Base-by-base conservation (phyloP, 2,329 filamentous ascomycete species). In the Atkinsonella texensis region DNA sequence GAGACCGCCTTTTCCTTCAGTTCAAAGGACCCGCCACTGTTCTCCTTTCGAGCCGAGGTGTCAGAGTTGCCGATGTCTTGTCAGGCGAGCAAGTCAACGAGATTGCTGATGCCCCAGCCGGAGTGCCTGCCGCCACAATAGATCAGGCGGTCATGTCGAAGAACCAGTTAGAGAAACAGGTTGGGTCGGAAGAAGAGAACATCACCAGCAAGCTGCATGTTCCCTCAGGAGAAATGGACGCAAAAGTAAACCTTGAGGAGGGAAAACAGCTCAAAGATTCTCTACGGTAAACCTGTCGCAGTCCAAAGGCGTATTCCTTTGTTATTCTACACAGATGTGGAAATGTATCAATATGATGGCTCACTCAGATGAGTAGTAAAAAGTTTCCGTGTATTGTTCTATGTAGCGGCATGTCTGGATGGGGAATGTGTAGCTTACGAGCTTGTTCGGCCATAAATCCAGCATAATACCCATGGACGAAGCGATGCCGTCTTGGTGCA, bases 11-110 rank as follows among this genome's bases (percentile, higher is more conserved):
- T 28, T 97, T 97, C 68, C 73, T 98, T 33, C 86, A 87, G 62
- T 96, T 98, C 65, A 79, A 84, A 52, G 93, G 93, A 0, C 93
- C 93, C 2, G 80, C 80, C 6, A 96, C 87, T 2, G 79, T 98
- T 47, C 75, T 97, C 43, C 74, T 98, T 61, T 94, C 95, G 56
- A 94, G 89, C 49, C 81, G 91, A n/a, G 89, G 84, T 13, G 80
- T 87, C 20, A 77, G 85, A 15, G 71, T 95, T 43, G 82, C 80
- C 50, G 91, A 98, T 57, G 79, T 87, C 2, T 73, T 98, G 57
- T 87, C 84, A 4, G 74, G 77, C 31, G 79, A 83, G 48, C 84
- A 98, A 58, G 80, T 97, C 52, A 90, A 95, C 58, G 93, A 97
- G 69, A 87, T 96, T 54, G 91, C 91, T 0, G 85, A 90, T 62